Evolutionary conservation across 225 moss, liverwort and hornwort species (phyloP), one percentile per base, ranked within the genome.

Genomic region (Takakia lepidozioides): DNA sequence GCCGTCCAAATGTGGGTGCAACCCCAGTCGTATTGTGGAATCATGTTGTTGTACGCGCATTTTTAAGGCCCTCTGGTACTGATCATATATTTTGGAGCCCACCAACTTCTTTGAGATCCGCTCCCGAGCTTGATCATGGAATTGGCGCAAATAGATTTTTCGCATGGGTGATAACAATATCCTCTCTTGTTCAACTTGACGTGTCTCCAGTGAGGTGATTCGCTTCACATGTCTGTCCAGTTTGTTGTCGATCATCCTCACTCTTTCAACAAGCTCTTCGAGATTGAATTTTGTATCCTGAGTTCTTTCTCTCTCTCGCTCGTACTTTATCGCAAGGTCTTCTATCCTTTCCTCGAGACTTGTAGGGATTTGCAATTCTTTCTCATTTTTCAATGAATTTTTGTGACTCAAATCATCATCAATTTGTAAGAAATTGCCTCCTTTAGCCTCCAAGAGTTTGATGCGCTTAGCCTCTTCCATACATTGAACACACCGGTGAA

Each of bases 101-200:
- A 54, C 54, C 49, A 77, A 61, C 25, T 51, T 78, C 3, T 52
- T 23, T 13, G 48, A 55, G 18, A 73, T 69, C 6, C 19, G 18
- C 54, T 72, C 58, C 15, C 69, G 61, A 7, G 56, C 58, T 26
- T 69, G 58, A 55, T 73, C 67, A 47, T 65, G 65, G 28, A 78
- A 69, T 43, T 55, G 52, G 3, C 19, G 38, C 7, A 76, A 27
- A 29, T 76, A 76, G 19, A 76, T 72, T 53, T 42, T 68, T 29
- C 24, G 64, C 50, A 72, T 10, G 2, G 72, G 72, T 1, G 46
- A 54, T 3, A 70, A 37, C 47, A 62, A 25, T 0, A 46, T 21
- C 15, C 27, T 46, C 3, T 43, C 54, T 50, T 72, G 64, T 30
- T 64, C 68, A 16, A 46, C 36, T 0, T 77, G 56, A 2, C 59